Percentiles rank a stretch among this genome's conserved stretches.
These are phyloP conservation scores for Clitoria ternatea DNA, from an alignment of 306 rosid species.

Conservation along the genomic window DNA sequence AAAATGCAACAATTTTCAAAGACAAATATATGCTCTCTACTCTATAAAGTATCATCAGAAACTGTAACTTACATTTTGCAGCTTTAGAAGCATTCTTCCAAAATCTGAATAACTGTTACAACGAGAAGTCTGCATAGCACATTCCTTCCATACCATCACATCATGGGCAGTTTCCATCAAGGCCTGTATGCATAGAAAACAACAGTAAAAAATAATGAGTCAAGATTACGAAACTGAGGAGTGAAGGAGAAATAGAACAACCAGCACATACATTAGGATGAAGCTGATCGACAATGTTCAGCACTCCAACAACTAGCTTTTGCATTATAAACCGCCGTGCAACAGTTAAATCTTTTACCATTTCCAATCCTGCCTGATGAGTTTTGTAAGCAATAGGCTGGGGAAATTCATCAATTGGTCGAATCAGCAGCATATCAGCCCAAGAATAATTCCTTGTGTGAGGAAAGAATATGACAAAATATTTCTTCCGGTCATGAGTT, in stretches of 20 bases:
- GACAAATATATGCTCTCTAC: neutral
- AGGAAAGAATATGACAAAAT: conserved; percentile 65
- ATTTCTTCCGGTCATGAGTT: conserved; percentile 62
- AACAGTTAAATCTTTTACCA: conserved; percentile 68
- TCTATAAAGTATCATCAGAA: conserved; percentile 23
- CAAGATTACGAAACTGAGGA: neutral
- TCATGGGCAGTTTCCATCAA: conserved; percentile 62
- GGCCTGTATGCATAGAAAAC: conserved; percentile 49
- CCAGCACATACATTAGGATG: conserved; percentile 63
- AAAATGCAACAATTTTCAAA: neutral
- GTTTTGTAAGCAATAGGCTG: conserved; percentile 65
- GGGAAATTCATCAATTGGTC: conserved; percentile 60
- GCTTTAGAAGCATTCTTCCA: conserved; percentile 73
- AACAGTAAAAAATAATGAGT: conserved; percentile 12
- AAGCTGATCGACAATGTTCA: conserved; percentile 66
- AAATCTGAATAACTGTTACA: conserved; percentile 63
- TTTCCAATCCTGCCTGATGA: conserved; percentile 56
- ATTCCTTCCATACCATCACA: conserved; percentile 62
- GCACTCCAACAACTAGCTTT: conserved; percentile 64
- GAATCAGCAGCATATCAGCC: conserved; percentile 76
- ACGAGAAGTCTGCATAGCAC: conserved; percentile 66
- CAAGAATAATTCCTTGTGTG: conserved; percentile 69
- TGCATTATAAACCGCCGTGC: conserved; percentile 74
- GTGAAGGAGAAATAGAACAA: conserved; percentile 16
- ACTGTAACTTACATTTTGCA: conserved; percentile 58